These are phyloP conservation scores for Ulvella scutata DNA, from an alignment of 139 green algal genomes.

Conservation along the genomic window DNA sequence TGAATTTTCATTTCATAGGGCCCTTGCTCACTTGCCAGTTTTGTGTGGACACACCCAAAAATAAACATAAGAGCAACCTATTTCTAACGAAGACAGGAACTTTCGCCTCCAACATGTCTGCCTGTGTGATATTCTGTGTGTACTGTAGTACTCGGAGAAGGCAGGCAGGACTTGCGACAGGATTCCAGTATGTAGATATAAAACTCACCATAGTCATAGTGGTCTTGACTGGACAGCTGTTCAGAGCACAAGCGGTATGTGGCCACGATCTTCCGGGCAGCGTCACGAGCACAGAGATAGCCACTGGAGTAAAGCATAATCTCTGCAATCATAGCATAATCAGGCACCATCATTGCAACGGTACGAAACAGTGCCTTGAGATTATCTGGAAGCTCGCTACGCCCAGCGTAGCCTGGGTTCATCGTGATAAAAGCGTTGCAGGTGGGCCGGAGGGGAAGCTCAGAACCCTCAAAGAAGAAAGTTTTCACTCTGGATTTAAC, in stretches of 20 bases:
- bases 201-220: constrained; percentile 59
- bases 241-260: constrained; percentile 73
- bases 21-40: too few relatives aligned
- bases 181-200: too few relatives aligned
- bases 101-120: too few relatives aligned
- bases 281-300: constrained; percentile 41
- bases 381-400: constrained; percentile 52
- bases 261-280: constrained; percentile 61
- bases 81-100: too few relatives aligned
- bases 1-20: too few relatives aligned
- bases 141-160: too few relatives aligned
- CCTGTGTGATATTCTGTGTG: too few relatives aligned
- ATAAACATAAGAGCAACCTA: too few relatives aligned
- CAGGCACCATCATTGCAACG: constrained; percentile 62
- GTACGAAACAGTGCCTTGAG: constrained; percentile 59
- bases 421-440: constrained; percentile 77
- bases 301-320: constrained; percentile 62
- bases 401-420: constrained; percentile 46
- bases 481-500: constrained; percentile 45
- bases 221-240: constrained; percentile 63
- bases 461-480: constrained; percentile 60
- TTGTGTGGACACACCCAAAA: too few relatives aligned
- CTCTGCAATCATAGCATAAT: constrained; percentile 59
- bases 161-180: too few relatives aligned
- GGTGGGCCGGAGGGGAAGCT: constrained; percentile 46